Evolutionary conservation across 2,329 filamentous ascomycete species (phyloP), one percentile per base, ranked within the genome.

Genomic region (Coleophoma eucalyptorum): DNA sequence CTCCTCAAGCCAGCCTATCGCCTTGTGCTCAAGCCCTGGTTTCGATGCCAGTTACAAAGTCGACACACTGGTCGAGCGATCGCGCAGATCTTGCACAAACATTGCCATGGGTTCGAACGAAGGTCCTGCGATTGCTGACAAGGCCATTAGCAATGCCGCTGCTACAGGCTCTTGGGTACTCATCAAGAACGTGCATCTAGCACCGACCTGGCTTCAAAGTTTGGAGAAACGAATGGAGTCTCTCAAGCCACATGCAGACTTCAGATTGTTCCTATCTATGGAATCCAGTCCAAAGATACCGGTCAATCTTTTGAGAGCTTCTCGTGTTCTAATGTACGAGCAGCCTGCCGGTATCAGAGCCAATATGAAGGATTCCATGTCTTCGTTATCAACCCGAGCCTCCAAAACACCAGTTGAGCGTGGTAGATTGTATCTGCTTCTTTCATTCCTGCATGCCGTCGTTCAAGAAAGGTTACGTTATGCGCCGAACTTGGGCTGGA

Each of bases 41-140:
- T 99, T 99, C 67, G 94, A 99, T 70, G 95, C 95, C 49, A 96
- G 90, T 67, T 99, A 97, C 83, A 99, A 99, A 77, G 94, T 99
- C 53, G 94, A 99, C 69, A 90, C 86, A 54, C 78, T 99, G 49
- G 95, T 97, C 31, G 90, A 96, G 69, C 83, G 90, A 58, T 86
- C 84, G 68, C 82, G 83, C 52, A 86, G 90, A 47, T 85, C 82
- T 49, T 99, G 94, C 73, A 92, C 91, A 52, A 97, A 97, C 69
- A 97, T 99, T 65, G 95, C 95, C 62, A 99, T 99, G 94, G 94
- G 94, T 65, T 97, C 94, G 43, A 95, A 95, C 64, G 94, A 99
- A 76, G 90, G 91, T 66, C 77, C 95, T 16, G 85, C 92, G 51
- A 94, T 86, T 55, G 94, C 94, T 16, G 94, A 99, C 76, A 96